These are phyloP conservation scores for Sergeia podlipaevii DNA, from an alignment of 208 protist species.

Conservation along the genomic window DNA sequence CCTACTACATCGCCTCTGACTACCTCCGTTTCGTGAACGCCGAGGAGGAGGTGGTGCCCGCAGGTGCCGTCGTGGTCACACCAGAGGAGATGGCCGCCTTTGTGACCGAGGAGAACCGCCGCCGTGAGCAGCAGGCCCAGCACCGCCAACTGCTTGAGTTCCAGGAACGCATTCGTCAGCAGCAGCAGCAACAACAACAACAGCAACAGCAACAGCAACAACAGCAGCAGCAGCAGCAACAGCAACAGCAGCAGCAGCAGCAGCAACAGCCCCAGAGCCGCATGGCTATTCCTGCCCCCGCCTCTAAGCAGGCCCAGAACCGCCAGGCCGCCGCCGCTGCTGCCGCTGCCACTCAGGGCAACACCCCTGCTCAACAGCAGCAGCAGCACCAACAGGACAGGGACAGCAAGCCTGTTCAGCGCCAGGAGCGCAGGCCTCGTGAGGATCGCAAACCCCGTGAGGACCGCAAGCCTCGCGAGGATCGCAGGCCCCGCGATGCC, in stretches of 20 bases:
- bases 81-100: constrained; percentile 58
- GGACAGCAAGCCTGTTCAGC: constrained; percentile 1
- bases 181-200: constrained; percentile 4
- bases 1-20: constrained; percentile 81
- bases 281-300: constrained; percentile 15
- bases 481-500: background rate
- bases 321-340: constrained; percentile 3
- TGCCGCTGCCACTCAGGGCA: background rate
- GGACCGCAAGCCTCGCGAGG: constrained; percentile 13
- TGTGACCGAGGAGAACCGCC: constrained; percentile 35
- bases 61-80: constrained; percentile 52
- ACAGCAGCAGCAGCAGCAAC: constrained; percentile 12
- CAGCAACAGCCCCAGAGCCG: background rate
- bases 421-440: constrained; percentile 16
- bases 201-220: constrained; percentile 4
- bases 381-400: background rate
- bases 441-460: constrained; percentile 19
- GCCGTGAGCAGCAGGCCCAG: constrained; percentile 28
- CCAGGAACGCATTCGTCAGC: constrained; percentile 25
- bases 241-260: constrained; percentile 2
- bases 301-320: constrained; percentile 15
- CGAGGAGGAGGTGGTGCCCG: constrained; percentile 68
- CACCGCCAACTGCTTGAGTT: constrained; percentile 19
- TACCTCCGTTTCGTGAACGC: constrained; percentile 72
- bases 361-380: constrained; percentile 1